phyloP scores from a whole-genome alignment of 257 asterid genomes.

The Scutellaria barbata region DNA sequence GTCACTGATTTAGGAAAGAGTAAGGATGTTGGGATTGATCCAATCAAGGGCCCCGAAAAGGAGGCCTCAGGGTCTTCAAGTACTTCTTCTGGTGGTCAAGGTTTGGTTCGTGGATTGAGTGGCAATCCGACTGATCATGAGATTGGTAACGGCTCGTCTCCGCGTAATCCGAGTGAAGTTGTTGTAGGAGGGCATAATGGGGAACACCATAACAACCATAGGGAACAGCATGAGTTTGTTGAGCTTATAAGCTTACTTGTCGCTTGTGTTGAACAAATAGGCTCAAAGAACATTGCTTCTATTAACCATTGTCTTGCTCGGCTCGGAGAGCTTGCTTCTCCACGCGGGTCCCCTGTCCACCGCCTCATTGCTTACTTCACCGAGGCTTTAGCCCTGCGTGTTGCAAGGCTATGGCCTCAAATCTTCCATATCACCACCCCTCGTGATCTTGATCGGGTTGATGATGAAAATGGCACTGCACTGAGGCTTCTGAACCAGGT shows the following conservation, averaged over 20 bases:
- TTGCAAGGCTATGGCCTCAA: constrained; percentile 77
- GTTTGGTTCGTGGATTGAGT: constrained; percentile 47
- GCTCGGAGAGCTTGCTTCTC: constrained; percentile 93
- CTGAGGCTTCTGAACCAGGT: constrained; percentile 74
- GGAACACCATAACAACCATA: constrained; percentile 29
- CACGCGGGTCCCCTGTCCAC: constrained; percentile 71
- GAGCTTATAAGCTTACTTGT: constrained; percentile 82
- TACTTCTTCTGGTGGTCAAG: constrained; percentile 64
- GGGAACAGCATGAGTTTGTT: constrained; percentile 55
- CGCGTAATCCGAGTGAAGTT: constrained; percentile 45
- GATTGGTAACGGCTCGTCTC: constrained; percentile 59
- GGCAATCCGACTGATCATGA: constrained; percentile 47
- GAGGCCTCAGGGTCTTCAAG: constrained; percentile 71
- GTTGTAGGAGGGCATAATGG: constrained; percentile 47
- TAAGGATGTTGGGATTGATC: constrained; percentile 40
- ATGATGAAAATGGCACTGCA: constrained; percentile 57
- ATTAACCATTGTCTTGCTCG: constrained; percentile 69
- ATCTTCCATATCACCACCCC: constrained; percentile 68
- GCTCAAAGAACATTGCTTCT: constrained; percentile 57
- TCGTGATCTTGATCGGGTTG: constrained; percentile 68
- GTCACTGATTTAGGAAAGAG: constrained; percentile 56
- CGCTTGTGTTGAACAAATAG: constrained; percentile 76
- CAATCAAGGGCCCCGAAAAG: constrained; percentile 28
- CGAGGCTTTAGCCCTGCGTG: constrained; percentile 79
- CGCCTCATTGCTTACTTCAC: constrained; percentile 87